A percentile compares a stretch with the other conserved stretches of the same genome.
phyloP scores from a whole-genome alignment of 2,329 filamentous ascomycete species.

The Neobulgaria alba region DNA sequence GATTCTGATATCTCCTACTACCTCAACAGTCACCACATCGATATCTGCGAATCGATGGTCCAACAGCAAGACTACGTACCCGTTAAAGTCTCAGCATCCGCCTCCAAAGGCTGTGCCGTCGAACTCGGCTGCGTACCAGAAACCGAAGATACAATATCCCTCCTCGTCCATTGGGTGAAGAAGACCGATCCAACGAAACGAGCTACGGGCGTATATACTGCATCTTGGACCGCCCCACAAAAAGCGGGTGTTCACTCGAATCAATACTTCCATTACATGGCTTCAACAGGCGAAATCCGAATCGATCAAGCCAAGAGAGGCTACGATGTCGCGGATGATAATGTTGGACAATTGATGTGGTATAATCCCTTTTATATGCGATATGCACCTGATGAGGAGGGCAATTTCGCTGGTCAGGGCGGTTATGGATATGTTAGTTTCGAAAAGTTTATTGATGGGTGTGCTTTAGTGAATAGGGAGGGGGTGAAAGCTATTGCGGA shows the following conservation, averaged over 20 bases:
- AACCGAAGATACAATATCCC: slow-evolving; percentile 89
- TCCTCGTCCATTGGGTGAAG: slow-evolving; percentile 83
- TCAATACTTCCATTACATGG: slow-evolving; percentile 96
- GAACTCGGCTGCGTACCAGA: slow-evolving; percentile 67
- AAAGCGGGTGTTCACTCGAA: slow-evolving; percentile 92
- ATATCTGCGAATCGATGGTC: slow-evolving; percentile 89
- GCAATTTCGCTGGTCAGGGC: slow-evolving; percentile 84
- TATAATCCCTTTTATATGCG: slow-evolving; percentile 95
- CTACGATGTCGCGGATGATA: slow-evolving; percentile 88
- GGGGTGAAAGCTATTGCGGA: slow-evolving; percentile 63
- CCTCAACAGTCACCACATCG: slow-evolving; percentile 89
- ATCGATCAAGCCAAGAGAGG: slow-evolving; percentile 91
- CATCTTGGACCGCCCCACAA: slow-evolving; percentile 89
- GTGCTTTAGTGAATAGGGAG: slow-evolving; percentile 67
- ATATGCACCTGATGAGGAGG: slow-evolving; percentile 88
- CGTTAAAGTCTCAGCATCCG: slow-evolving; percentile 68
- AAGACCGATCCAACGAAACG: slow-evolving; percentile 58
- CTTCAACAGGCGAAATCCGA: slow-evolving; percentile 71
- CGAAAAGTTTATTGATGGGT: slow-evolving; percentile 91
- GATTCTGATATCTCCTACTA: slow-evolving; percentile 96
- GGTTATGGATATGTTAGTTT: slow-evolving; percentile 93
- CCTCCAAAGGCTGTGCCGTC: slow-evolving; percentile 70
- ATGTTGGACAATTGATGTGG: slow-evolving; percentile 63
- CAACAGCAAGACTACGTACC: slow-evolving; percentile 63
- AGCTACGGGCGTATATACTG: slow-evolving; percentile 85